A percentile compares a stretch with the other conserved stretches of the same genome.
phyloP scores from a whole-genome alignment of 345 rosid genomes.

The Pelargonium nanum region DNA sequence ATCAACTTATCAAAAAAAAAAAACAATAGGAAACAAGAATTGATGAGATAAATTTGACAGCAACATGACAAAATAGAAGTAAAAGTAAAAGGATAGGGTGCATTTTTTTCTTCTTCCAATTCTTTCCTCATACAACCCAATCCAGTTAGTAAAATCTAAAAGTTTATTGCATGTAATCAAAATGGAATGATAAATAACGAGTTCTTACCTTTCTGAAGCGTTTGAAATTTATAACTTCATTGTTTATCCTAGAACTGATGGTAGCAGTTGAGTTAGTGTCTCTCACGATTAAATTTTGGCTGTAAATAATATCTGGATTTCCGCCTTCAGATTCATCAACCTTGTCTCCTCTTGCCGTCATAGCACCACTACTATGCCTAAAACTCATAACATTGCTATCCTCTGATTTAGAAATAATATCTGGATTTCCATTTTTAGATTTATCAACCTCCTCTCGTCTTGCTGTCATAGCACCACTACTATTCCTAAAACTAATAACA shows the following conservation, averaged over 20 bases:
- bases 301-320: constrained; percentile 58
- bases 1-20: too few species aligned
- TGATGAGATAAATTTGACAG: too few species aligned
- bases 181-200: too few species aligned
- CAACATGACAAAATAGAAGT: too few species aligned
- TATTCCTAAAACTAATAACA: too few species aligned
- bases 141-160: too few species aligned
- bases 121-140: not conserved
- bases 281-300: constrained; percentile 55
- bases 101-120: not conserved
- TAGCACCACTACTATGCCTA: constrained; percentile 16
- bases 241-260: constrained; percentile 17
- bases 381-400: constrained; percentile 10
- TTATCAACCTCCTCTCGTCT: too few species aligned
- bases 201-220: constrained; percentile 67
- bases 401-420: constrained; percentile 9
- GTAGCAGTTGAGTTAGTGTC: constrained; percentile 19
- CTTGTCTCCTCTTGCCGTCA: constrained; percentile 24
- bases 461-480: too few species aligned
- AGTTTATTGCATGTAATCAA: too few species aligned
- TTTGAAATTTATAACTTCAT: constrained; percentile 54
- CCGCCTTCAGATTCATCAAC: constrained; percentile 41
- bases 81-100: too few species aligned
- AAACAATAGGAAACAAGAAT: too few species aligned
- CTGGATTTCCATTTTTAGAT: not conserved